Evolutionary conservation across 202 grass and related monocot species (phyloP), one percentile per base, ranked within the genome.

Genomic region (Schoenoplectus triqueter): DNA sequence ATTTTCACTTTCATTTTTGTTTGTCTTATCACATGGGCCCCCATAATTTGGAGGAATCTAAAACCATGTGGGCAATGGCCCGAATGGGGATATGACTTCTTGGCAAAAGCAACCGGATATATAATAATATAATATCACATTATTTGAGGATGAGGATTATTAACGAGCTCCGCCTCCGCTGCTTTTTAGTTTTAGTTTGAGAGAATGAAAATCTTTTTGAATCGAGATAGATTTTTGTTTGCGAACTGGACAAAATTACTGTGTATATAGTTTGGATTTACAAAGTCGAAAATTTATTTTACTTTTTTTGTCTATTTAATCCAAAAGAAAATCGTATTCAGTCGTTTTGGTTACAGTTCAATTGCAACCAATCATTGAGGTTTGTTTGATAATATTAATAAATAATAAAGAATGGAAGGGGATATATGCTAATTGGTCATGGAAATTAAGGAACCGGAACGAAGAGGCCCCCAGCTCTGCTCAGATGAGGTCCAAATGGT

Each of bases 21-120:
- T 82, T 47, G 61, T 65, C 79, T 83, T 31, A 69, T 55, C 7
- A 70, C 10, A 70, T 69, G 81, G 81, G 64, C 13, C 66, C 63
- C 49, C 1, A 15, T 41, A 70, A 9, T 70, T 83, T 83, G 81
- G 81, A 83, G n/a, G 81, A 83, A 57, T 83, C 65, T 69, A 4
- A 59, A 61, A 78, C 19, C 63, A 83, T 83, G 81, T 83, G 81
- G 31, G 31, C 0, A 31, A 31, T 31, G 31, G 31, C 31, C 1
- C 31, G 31, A 31, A 31, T 31, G 31, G 4, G 42, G 18, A n/a
- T 48, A 63, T 66, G 40, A 14, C 79, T 47, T 51, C n/a, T 51
- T 66, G 59, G 44, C 13, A 49, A 51, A 50, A 64, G 54, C 19
- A 65, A 81, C 77, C 50, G 31, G 77, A 80, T 46, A 80, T 31